A percentile compares a stretch with the other conserved stretches of the same genome.
phyloP scores from a whole-genome alignment of 1,284 basidiomycete genomes.

The Trametes pubescens region DNA sequence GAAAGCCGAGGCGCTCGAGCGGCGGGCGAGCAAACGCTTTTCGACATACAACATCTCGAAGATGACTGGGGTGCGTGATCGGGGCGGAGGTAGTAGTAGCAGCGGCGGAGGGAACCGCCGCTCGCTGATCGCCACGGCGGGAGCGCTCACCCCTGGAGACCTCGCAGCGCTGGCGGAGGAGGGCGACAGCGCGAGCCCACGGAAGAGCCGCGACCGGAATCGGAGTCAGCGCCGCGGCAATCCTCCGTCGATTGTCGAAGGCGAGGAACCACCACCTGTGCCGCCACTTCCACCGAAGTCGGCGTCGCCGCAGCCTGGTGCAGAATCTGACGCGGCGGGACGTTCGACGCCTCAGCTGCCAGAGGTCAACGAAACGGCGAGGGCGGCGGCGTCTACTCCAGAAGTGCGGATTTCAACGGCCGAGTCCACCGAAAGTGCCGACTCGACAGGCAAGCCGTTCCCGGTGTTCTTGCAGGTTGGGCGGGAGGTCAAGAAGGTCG shows the following conservation, averaged over 20 bases:
- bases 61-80: slow-evolving; percentile 76
- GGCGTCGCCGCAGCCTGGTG: slow-evolving; percentile 31
- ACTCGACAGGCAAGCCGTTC: slow-evolving; percentile 49
- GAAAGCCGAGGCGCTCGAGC: slow-evolving; percentile 86
- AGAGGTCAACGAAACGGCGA: background rate
- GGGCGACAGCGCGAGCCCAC: slow-evolving; percentile 53
- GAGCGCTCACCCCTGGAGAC: slow-evolving; percentile 68
- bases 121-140: slow-evolving; percentile 67
- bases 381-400: background rate
- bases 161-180: slow-evolving; percentile 75
- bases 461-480: slow-evolving; percentile 92
- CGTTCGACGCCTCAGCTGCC: slow-evolving; percentile 16
- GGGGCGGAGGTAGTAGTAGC: slow-evolving; percentile 44
- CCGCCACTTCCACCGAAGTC: slow-evolving; percentile 47
- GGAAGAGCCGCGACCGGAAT: slow-evolving; percentile 40
- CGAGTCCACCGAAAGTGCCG: slow-evolving; percentile 23
- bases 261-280: slow-evolving; percentile 58
- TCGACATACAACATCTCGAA: slow-evolving; percentile 96
- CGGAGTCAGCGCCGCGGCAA: slow-evolving; percentile 38
- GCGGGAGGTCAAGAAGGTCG: slow-evolving; percentile 90
- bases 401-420: slow-evolving; percentile 21
- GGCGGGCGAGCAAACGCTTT: slow-evolving; percentile 95
- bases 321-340: slow-evolving; percentile 7
- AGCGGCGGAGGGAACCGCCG: slow-evolving; percentile 60
- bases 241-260: slow-evolving; percentile 45